Evolutionary conservation across 2,329 filamentous ascomycete species (phyloP), one percentile per base, ranked within the genome.

Genomic region (Zalaria sp.): DNA sequence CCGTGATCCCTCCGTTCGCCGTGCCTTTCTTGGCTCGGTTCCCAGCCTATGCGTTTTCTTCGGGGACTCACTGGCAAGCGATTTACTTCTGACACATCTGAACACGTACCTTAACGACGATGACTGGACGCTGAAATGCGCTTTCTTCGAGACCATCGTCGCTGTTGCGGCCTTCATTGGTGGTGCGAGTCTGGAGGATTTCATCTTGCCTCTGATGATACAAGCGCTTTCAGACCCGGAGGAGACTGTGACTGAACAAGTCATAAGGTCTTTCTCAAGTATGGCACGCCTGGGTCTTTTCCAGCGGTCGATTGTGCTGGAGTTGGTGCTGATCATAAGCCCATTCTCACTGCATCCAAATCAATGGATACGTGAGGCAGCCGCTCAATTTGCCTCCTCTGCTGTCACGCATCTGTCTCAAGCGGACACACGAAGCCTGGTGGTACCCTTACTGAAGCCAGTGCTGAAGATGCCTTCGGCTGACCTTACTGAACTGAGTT

Each of bases 21-120:
- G 91, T 45, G 88, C 91, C 1, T 95, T 98, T 55, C 67, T 98
- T 36, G 82, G 82, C 5, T 96, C 91, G 5, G 88, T 98, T 0
- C 82, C 88, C 0, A 84, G 87, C 47, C 70, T 98, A 1, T 98
- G 91, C 57, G 78, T 95, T 50, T 96, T 98, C 61, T 96, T 98
- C 51, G 87, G 86, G 3, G 88, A 83, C 46, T 74, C 80, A n/a
- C 82, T 87, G 54, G 83, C 89, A 1, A 95, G 93, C 57, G 91
- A 98, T 56, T 85, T 98, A n/a, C 79, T 98, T 10, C 67, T 98
- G 25, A 93, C 87, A 28, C 91, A 98, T 63, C 68, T 98, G 27
- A 96, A 96, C 56, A 98, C 91, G 0, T 98, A 98, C 53, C 66
- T 98, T 5, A 98, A 98, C 51, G 91, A 96, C 53, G 78, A 82